Percentiles rank a stretch among this genome's conserved stretches.
Conservation (phyloP, 768 basidiomycete genomes). For the Lyophyllum atratum region DNA sequence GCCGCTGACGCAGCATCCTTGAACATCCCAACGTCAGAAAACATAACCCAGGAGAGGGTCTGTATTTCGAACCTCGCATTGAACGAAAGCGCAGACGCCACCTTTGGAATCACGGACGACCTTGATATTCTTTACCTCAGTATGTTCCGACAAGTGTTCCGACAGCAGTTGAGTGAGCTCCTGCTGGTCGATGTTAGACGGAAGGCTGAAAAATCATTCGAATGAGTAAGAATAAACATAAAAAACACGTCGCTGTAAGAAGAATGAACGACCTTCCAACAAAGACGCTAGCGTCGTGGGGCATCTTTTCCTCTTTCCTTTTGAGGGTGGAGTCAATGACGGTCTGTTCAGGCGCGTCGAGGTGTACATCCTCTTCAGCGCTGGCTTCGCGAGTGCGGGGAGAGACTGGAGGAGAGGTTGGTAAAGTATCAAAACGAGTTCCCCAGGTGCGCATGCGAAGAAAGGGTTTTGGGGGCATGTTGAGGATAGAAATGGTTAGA, state of each 20-base stretch:
- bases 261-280: slow-evolving; percentile 66
- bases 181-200: slow-evolving; percentile 62
- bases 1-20: slow-evolving; percentile 63
- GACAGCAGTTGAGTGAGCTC: slow-evolving; percentile 63
- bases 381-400: slow-evolving; percentile 26
- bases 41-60: neutral
- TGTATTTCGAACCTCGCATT: slow-evolving; percentile 64
- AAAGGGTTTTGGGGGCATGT: slow-evolving; percentile 46
- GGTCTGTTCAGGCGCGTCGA: slow-evolving; percentile 23
- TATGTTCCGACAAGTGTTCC: slow-evolving; percentile 67
- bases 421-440: slow-evolving; percentile 70
- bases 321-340: slow-evolving; percentile 22
- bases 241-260: no score
- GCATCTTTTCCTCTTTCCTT: slow-evolving; percentile 48
- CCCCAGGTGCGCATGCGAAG: slow-evolving; percentile 60
- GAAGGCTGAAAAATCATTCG: slow-evolving; percentile 49
- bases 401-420: slow-evolving; percentile 48
- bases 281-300: slow-evolving; percentile 81
- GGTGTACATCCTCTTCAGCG: slow-evolving; percentile 11
- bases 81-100: slow-evolving; percentile 82
- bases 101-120: slow-evolving; percentile 77
- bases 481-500: slow-evolving; percentile 25
- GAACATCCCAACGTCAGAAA: slow-evolving; percentile 6
- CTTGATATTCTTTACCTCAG: slow-evolving; percentile 66
- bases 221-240: neutral